phyloP scores from a whole-genome alignment of 2,329 filamentous ascomycete genomes.

The Alternaria panax region DNA sequence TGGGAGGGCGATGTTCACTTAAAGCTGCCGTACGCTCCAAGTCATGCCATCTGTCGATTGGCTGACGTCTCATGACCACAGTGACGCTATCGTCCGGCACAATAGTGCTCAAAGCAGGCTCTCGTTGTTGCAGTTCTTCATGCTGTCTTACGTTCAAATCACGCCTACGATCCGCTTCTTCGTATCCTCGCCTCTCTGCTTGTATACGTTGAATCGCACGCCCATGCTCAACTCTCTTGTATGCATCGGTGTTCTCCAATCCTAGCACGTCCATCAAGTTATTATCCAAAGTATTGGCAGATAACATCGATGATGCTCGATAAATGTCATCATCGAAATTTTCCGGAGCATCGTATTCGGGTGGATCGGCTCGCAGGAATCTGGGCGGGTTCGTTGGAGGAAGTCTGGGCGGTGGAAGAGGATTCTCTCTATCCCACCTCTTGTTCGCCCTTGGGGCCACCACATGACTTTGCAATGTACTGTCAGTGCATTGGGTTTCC shows the following conservation, averaged over 20 bases:
- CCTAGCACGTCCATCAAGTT: not conserved
- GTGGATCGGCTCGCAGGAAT: not conserved
- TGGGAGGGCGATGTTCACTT: not conserved
- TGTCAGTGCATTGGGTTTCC: not conserved
- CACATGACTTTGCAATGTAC: not conserved
- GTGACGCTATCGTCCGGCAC: not conserved
- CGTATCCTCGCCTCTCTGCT: not conserved
- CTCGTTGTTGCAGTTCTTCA: not conserved
- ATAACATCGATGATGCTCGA: not conserved
- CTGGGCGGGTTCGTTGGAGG: not conserved
- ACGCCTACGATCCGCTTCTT: not conserved
- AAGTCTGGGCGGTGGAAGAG: not conserved
- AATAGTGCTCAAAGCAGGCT: not conserved
- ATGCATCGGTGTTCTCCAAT: not conserved
- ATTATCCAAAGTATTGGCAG: not conserved
- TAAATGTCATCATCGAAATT: not conserved
- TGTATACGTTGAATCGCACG: slow-evolving; percentile 2
- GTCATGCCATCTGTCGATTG: not conserved
- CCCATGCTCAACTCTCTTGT: slow-evolving; percentile 2
- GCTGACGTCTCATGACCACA: not conserved
- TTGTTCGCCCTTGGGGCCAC: slow-evolving; percentile 1
- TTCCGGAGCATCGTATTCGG: not conserved
- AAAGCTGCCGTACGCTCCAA: not conserved
- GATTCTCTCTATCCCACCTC: slow-evolving; percentile 1
- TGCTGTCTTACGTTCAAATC: not conserved